These are phyloP conservation scores for Datura wrightii DNA, from an alignment of 257 asterid species.

Conservation along the genomic window DNA sequence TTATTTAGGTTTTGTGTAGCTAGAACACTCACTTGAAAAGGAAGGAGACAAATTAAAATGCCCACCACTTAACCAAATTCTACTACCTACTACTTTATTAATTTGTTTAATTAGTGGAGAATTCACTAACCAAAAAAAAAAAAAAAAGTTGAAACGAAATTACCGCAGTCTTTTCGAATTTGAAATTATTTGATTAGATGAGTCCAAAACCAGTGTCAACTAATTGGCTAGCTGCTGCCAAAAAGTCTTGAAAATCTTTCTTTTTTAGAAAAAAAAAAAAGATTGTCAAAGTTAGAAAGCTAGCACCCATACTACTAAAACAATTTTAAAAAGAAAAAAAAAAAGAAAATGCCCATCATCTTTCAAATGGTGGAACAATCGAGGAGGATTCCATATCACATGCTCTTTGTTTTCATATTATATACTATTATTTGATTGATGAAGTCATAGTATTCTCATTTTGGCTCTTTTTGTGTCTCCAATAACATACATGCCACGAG, in stretches of 20 bases:
- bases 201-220: constrained; percentile 1
- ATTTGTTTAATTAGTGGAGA: too few relatives aligned
- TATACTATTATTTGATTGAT: neutral
- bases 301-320: neutral
- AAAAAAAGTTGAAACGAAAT: too few relatives aligned
- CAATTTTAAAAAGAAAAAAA: neutral
- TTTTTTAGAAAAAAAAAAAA: neutral
- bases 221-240: neutral
- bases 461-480: neutral
- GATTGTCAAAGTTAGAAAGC: constrained; percentile 15
- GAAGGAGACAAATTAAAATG: neutral
- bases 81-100: neutral
- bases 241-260: neutral
- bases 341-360: neutral
- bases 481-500: neutral
- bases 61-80: neutral
- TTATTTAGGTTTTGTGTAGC: neutral
- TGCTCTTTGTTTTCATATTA: neutral
- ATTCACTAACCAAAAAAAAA: too few relatives aligned
- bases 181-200: neutral
- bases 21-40: neutral
- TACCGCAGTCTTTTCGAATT: neutral
- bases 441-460: constrained; percentile 9
- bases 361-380: neutral
- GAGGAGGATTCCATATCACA: neutral